Evolutionary conservation across 192 early-diverging fungal species (phyloP).

Genomic region (Umbelopsis vinacea): DNA sequence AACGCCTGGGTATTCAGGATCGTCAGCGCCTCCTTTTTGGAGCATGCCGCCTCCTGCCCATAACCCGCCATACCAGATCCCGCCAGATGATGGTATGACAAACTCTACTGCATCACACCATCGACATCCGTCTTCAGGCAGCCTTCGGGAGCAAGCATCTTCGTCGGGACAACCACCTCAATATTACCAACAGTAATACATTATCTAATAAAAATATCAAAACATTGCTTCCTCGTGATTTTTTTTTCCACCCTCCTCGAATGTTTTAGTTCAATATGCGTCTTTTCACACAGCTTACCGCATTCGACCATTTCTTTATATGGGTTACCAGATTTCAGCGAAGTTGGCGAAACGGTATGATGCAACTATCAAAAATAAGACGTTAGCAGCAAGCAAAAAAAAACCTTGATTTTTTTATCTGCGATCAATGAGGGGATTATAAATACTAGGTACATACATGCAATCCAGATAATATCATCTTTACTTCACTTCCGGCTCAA

Average conservation of each 20-base stretch:
- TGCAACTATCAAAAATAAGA: background rate
- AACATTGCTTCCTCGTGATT: background rate
- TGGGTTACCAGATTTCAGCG: too few species aligned
- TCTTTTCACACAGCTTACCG: background rate
- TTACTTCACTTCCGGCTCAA: background rate
- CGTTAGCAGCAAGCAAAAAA: background rate
- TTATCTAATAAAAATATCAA: too few species aligned
- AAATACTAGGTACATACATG: too few species aligned
- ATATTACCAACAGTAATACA: background rate
- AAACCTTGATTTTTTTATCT: background rate
- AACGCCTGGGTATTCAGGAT: background rate
- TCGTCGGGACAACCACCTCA: background rate
- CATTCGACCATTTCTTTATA: background rate
- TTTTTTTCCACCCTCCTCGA: too few species aligned
- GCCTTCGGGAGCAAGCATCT: background rate
- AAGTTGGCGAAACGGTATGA: background rate
- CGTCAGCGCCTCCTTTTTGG: constrained; percentile 12
- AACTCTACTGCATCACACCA: background rate
- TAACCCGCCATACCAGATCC: background rate
- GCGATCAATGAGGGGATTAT: too few species aligned
- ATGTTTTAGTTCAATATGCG: background rate
- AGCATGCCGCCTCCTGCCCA: background rate
- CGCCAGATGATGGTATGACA: background rate
- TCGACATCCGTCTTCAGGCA: background rate
- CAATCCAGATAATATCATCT: too few species aligned